Conservation (phyloP, 2,329 filamentous ascomycete genomes). For the Tolypocladium ovalisporum region DNA sequence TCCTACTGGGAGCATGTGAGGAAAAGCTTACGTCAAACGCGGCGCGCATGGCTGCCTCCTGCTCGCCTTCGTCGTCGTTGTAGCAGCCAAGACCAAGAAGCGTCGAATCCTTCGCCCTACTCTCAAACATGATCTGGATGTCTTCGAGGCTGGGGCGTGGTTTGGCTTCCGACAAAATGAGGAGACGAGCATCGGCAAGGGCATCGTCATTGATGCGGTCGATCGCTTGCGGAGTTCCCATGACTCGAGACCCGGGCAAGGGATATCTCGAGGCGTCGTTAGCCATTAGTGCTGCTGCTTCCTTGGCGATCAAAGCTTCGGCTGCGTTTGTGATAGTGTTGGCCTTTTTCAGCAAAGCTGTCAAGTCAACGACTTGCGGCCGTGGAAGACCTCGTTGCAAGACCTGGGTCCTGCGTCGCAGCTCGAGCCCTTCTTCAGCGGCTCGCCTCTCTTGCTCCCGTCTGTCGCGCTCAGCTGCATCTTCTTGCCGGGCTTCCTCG, state of each 20-base stretch:
- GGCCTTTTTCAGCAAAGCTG: slow-evolving; percentile 54
- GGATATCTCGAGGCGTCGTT: slow-evolving; percentile 71
- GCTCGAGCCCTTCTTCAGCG: slow-evolving; percentile 65
- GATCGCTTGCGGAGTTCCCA: slow-evolving; percentile 48
- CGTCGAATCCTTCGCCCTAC: slow-evolving; percentile 40
- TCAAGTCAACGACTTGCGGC: slow-evolving; percentile 61
- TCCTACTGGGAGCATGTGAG: not conserved
- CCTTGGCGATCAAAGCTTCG: slow-evolving; percentile 60
- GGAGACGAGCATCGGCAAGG: slow-evolving; percentile 63
- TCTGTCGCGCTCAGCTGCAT: slow-evolving; percentile 64
- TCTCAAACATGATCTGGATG: slow-evolving; percentile 43
- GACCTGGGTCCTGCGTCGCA: slow-evolving; percentile 79
- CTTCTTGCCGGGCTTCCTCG: slow-evolving; percentile 41
- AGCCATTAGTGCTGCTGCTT: slow-evolving; percentile 70
- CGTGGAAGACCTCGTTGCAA: slow-evolving; percentile 76
- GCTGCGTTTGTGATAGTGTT: slow-evolving; percentile 50
- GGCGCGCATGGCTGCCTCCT: slow-evolving; percentile 49
- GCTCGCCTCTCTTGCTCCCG: slow-evolving; percentile 64
- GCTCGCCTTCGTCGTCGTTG: slow-evolving; percentile 61
- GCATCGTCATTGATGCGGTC: slow-evolving; percentile 58
- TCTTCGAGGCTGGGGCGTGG: slow-evolving; percentile 34
- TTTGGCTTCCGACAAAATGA: slow-evolving; percentile 62
- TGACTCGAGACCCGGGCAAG: slow-evolving; percentile 54
- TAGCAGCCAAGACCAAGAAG: slow-evolving; percentile 77
- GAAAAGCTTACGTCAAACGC: slow-evolving; percentile 58